A percentile compares a stretch with the other conserved stretches of the same genome.
Conservation (phyloP, 768 basidiomycete species). For the Calocybe indica region DNA sequence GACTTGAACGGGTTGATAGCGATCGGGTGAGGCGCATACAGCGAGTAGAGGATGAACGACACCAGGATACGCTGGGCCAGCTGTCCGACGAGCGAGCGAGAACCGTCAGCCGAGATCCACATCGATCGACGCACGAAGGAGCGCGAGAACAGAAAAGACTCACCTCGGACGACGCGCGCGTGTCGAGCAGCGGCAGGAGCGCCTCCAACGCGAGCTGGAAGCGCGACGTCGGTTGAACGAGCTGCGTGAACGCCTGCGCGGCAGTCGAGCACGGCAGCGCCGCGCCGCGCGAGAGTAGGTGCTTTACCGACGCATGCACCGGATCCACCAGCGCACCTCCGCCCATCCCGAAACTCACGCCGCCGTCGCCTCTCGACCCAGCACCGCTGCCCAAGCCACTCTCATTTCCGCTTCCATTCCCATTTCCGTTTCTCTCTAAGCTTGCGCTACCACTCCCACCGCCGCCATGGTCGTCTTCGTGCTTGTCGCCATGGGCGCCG, state of each 20-base stretch:
- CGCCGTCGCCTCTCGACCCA: too few relatives aligned
- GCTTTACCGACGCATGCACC: constrained; percentile 57
- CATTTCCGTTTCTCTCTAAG: too few relatives aligned
- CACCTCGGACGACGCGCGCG: constrained; percentile 42
- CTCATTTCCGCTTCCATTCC: too few relatives aligned
- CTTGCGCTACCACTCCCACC: too few relatives aligned
- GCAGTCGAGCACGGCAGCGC: constrained; percentile 73
- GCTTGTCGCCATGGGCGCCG: too few relatives aligned
- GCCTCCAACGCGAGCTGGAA: constrained; percentile 84
- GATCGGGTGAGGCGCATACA: constrained; percentile 78
- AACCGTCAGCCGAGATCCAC: constrained; percentile 1
- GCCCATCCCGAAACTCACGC: too few relatives aligned
- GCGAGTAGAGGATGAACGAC: constrained; percentile 72
- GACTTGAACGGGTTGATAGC: constrained; percentile 79
- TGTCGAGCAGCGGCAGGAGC: constrained; percentile 66
- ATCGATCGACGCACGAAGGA: constrained; percentile 7
- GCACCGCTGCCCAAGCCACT: too few relatives aligned
- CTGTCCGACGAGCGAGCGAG: constrained; percentile 25
- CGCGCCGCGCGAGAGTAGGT: constrained; percentile 61
- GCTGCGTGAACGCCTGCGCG: constrained; percentile 67
- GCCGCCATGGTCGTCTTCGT: too few relatives aligned
- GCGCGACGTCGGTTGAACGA: constrained; percentile 69
- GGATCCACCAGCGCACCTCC: constrained; percentile 32
- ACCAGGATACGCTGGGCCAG: constrained; percentile 71
- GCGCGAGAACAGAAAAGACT: constrained; percentile 11